A percentile compares a stretch with the other conserved stretches of the same genome.
Evolutionary conservation across 2,329 filamentous ascomycete genomes (phyloP).

Genomic region (Balansia obtecta): DNA sequence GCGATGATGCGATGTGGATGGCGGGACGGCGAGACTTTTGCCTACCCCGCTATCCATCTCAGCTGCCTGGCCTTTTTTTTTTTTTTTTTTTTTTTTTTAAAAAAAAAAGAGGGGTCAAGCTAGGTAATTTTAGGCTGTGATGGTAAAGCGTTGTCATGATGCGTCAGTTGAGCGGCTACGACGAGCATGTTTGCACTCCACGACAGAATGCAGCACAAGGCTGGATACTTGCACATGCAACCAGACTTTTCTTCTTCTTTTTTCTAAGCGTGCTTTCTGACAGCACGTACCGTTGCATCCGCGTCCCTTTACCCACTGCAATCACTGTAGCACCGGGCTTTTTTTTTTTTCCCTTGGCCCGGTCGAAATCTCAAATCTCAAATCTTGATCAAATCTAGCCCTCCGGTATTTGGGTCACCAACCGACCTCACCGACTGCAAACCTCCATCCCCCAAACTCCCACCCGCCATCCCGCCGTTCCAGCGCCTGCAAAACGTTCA

Average conservation of each 20-base stretch:
- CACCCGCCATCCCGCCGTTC: neutral
- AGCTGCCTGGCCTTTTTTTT: too few species aligned
- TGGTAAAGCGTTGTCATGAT: too few species aligned
- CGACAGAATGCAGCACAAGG: too few species aligned
- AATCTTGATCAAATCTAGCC: neutral
- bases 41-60: slow-evolving; percentile 1
- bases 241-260: too few species aligned
- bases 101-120: neutral
- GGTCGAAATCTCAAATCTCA: too few species aligned
- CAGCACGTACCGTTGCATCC: too few species aligned
- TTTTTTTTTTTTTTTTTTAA: too few species aligned
- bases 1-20: neutral
- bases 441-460: neutral
- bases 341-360: slow-evolving; percentile 7
- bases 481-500: neutral
- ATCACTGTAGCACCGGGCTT: neutral
- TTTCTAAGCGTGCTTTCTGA: too few species aligned
- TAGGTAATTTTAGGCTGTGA: neutral
- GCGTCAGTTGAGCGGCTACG: too few species aligned
- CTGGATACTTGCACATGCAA: too few species aligned
- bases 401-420: slow-evolving; percentile 3
- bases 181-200: too few species aligned
- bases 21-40: neutral
- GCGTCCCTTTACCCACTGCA: too few species aligned
- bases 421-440: neutral